Evolutionary conservation across 305 asterid genomes (phyloP).

Genomic region (Nicotiana rustica): DNA sequence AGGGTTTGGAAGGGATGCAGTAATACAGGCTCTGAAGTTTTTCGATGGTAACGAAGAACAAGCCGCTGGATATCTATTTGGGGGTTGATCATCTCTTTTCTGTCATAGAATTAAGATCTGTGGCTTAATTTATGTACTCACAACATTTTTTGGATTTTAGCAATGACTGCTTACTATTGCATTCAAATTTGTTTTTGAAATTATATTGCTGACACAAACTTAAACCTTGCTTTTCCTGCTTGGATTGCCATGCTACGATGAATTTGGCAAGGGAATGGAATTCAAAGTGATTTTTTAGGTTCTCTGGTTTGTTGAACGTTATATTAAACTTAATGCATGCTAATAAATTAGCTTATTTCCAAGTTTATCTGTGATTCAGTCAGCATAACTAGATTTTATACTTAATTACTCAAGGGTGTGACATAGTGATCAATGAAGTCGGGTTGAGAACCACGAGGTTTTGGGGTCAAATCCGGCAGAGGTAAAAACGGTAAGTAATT

Average conservation of each 20-base stretch:
- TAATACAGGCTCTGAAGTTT: slow-evolving; percentile 80
- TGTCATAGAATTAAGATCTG: background rate
- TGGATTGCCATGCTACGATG: background rate
- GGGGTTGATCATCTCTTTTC: slow-evolving; percentile 58
- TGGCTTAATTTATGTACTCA: background rate
- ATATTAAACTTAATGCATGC: background rate
- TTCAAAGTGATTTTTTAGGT: background rate
- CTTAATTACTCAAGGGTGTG: no score
- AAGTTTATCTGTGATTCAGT: background rate
- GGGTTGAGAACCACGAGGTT: no score
- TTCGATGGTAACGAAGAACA: slow-evolving; percentile 90
- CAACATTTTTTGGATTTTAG: background rate
- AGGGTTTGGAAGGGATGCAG: slow-evolving; percentile 89
- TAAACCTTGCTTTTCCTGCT: slow-evolving; percentile 20
- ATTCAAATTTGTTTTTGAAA: background rate
- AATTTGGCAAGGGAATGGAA: background rate
- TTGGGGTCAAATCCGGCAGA: no score
- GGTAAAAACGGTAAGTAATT: no score
- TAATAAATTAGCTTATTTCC: background rate
- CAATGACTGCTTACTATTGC: slow-evolving; percentile 2
- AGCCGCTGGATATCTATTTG: slow-evolving; percentile 94
- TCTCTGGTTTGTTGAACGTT: slow-evolving; percentile 21
- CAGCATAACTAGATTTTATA: no score
- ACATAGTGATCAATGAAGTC: no score
- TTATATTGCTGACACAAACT: slow-evolving; percentile 22